A percentile compares a stretch with the other conserved stretches of the same genome.
Conservation (phyloP, 1,284 basidiomycete species). For the Pseudozyma thailandica region DNA sequence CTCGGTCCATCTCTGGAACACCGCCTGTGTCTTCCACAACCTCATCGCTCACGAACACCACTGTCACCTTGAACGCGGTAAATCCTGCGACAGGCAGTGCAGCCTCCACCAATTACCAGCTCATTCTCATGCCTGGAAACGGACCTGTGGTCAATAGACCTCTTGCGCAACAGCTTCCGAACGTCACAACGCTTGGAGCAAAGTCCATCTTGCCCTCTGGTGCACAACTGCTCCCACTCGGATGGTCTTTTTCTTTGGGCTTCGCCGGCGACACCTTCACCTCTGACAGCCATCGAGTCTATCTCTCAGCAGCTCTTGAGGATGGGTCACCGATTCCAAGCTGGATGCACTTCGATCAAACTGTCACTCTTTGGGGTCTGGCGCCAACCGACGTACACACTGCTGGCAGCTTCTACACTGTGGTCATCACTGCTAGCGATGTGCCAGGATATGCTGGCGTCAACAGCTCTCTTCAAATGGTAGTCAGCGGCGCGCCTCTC, state of each 20-base stretch:
- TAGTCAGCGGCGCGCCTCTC: conserved; percentile 47
- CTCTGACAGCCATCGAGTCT: conserved; percentile 70
- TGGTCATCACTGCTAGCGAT: conserved; percentile 62
- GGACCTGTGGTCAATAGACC: conserved; percentile 57
- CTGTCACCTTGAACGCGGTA: conserved; percentile 19
- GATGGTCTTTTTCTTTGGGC: conserved; percentile 92
- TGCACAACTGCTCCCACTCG: conserved; percentile 77
- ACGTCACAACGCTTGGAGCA: conserved; percentile 52
- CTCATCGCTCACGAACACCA: conserved; percentile 3
- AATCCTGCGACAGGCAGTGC: conserved; percentile 28
- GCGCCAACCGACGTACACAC: conserved; percentile 72
- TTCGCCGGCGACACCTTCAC: conserved; percentile 78
- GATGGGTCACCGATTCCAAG: conserved; percentile 78
- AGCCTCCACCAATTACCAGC: conserved; percentile 34
- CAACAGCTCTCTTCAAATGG: conserved; percentile 51
- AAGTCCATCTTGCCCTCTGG: conserved; percentile 58
- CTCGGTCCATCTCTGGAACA: conserved; percentile 50
- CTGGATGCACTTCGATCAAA: conserved; percentile 79
- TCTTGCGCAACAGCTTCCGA: conserved; percentile 58
- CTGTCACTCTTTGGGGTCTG: conserved; percentile 82
- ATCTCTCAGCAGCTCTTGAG: conserved; percentile 76
- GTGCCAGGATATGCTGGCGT: conserved; percentile 55
- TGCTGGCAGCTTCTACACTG: conserved; percentile 51
- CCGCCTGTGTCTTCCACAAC: conserved; percentile 31
- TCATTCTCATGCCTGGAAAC: conserved; percentile 51